Evolutionary conservation across 768 basidiomycete species (phyloP), one percentile per base, ranked within the genome.

Genomic region (Tylopilus sp.): DNA sequence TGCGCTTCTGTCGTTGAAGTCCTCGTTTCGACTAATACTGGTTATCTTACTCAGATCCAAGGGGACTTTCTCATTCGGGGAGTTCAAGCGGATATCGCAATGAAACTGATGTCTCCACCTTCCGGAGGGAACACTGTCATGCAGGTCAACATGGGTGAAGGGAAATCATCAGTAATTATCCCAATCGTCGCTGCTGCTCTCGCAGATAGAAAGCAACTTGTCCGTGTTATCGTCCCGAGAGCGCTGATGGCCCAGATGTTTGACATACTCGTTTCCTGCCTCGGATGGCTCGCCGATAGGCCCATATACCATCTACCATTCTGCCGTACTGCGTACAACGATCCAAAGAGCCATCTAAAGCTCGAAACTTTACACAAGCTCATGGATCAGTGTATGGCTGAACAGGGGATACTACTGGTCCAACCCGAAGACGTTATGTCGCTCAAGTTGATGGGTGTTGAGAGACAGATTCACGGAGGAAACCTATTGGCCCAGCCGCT

Each of bases 251-350:
- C 53, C 4, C 76, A 77, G 51, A 80, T 78, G 76, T 78, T 81
- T 55, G 71, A 74, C 19, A 50, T 76, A 13, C 68, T 82, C 1
- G 67, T 67, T 7, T 61, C 70, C 12, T 69, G 74, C 14, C 57
- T 82, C 5, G 65, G 70, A 16, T 71, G 75, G 12, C 71, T 82
- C 16, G 48, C 64, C 0, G 76, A 80, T 50, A 71, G 76, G 19
- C 74, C 72, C 0, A 59, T 82, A 9, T 80, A 75, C 48, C 75
- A 71, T 48, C 37, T 80, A 1, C 79, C 80, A 3, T 79, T 82
- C 6, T n/a, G n/a, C 19, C 36, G 36, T 19, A n/a, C 36, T n/a
- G 4, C 7, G 11, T 5, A 36, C n/a, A 19, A 9, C 33, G 14
- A 12, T 36, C 4, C n/a, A 17, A 19, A 8, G n/a, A 2, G 1